phyloP scores from a whole-genome alignment of 1,284 basidiomycete genomes.

The Trametes polyzona region DNA sequence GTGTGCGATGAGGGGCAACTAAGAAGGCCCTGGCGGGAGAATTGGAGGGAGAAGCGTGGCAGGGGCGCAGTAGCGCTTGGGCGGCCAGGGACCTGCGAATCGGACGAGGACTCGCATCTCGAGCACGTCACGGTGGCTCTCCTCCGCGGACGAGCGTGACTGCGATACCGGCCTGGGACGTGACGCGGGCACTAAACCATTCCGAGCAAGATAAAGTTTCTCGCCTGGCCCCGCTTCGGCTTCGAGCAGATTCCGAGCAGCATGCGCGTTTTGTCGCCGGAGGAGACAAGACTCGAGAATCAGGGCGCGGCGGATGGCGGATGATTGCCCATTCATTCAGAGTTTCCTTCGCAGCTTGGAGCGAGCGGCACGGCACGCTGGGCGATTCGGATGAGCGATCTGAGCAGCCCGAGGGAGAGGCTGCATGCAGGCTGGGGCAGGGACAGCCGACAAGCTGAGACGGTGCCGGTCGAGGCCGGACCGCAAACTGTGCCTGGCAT shows the following conservation, averaged over 20 bases:
- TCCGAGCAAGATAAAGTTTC: neutral
- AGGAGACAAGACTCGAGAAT: neutral
- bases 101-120: neutral
- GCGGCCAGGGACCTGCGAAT: too few species aligned
- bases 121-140: neutral
- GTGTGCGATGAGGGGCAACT: too few species aligned
- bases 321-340: too few species aligned
- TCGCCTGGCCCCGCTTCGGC: neutral
- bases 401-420: neutral
- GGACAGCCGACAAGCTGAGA: too few species aligned
- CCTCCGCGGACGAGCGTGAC: neutral
- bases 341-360: neutral
- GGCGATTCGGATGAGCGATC: neutral
- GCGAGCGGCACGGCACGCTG: neutral
- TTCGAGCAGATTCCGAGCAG: neutral
- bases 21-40: too few species aligned
- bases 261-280: neutral
- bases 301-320: neutral
- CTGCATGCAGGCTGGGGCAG: too few species aligned
- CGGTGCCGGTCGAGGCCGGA: neutral
- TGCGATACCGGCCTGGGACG: neutral
- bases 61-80: too few species aligned
- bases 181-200: neutral
- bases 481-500: constrained; percentile 21
- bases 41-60: neutral